Percentiles rank a stretch among this genome's conserved stretches.
Conservation (phyloP, 495 filamentous ascomycete genomes). For the Talaromyces wortmannii region DNA sequence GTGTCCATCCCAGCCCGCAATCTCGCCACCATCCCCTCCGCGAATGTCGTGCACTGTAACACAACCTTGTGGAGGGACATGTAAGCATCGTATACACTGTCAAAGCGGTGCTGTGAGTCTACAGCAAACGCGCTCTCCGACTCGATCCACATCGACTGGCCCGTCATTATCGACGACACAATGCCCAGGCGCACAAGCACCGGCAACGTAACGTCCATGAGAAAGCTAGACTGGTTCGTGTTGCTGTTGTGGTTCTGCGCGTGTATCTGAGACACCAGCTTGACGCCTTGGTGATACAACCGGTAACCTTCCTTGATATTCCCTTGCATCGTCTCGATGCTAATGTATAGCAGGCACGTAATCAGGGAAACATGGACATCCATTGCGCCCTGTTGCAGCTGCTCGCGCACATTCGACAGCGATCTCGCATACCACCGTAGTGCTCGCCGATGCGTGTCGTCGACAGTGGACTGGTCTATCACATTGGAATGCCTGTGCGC, state of each 20-base stretch:
- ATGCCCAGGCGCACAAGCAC: not conserved
- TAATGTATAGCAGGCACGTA: conserved; percentile 46
- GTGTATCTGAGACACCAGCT: conserved; percentile 15
- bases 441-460: conserved; percentile 14
- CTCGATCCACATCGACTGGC: not conserved
- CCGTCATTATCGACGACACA: not conserved
- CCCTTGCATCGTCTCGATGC: conserved; percentile 45
- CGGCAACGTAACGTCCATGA: not conserved
- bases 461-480: not conserved
- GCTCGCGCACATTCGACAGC: conserved; percentile 23
- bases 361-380: conserved; percentile 36
- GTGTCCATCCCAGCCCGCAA: not conserved
- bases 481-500: not conserved
- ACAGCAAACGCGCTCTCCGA: not conserved
- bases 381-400: conserved; percentile 17
- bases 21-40: not conserved
- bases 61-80: not conserved
- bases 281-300: conserved; percentile 16
- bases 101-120: not conserved
- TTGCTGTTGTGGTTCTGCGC: not conserved
- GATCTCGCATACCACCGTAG: conserved; percentile 26
- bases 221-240: not conserved
- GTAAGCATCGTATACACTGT: not conserved
- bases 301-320: conserved; percentile 21
- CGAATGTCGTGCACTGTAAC: not conserved